phyloP scores from a whole-genome alignment of 1,284 basidiomycete species.

The Volvariella volvacea region DNA sequence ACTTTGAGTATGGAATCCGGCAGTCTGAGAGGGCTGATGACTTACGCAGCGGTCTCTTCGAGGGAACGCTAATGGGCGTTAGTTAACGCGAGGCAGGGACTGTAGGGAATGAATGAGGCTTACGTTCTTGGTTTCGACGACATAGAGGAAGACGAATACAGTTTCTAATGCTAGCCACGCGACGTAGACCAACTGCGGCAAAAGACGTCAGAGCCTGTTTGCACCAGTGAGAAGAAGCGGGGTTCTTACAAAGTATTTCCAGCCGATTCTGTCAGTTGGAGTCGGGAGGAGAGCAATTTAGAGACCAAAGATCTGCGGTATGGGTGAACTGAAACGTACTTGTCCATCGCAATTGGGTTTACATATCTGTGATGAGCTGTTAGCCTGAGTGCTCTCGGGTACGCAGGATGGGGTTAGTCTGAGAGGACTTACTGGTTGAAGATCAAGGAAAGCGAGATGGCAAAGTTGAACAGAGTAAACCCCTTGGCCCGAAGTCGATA shows the following conservation, averaged over 20 bases:
- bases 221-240: too few species aligned
- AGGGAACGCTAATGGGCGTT: conserved; percentile 19
- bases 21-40: conserved; percentile 1
- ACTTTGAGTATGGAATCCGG: too few species aligned
- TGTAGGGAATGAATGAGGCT: conserved; percentile 6
- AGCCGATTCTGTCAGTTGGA: too few species aligned
- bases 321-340: too few species aligned
- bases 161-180: conserved; percentile 30
- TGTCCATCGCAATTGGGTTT: too few species aligned
- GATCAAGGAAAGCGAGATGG: conserved; percentile 58
- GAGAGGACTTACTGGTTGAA: conserved; percentile 52
- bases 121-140: conserved; percentile 38
- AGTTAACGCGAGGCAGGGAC: neutral
- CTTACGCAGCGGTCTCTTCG: conserved; percentile 32
- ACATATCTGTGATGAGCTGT: too few species aligned
- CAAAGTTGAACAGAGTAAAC: conserved; percentile 66
- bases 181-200: conserved; percentile 34
- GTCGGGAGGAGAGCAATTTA: too few species aligned
- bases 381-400: too few species aligned
- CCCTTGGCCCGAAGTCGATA: conserved; percentile 73
- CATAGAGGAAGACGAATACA: conserved; percentile 30
- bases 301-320: too few species aligned
- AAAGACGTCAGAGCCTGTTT: too few species aligned
- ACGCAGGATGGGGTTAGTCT: too few species aligned
- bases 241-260: too few species aligned